Percentiles rank a stretch among this genome's conserved stretches.
Conservation (phyloP, 1,284 basidiomycete species). For the Boletus hoseneyae region DNA sequence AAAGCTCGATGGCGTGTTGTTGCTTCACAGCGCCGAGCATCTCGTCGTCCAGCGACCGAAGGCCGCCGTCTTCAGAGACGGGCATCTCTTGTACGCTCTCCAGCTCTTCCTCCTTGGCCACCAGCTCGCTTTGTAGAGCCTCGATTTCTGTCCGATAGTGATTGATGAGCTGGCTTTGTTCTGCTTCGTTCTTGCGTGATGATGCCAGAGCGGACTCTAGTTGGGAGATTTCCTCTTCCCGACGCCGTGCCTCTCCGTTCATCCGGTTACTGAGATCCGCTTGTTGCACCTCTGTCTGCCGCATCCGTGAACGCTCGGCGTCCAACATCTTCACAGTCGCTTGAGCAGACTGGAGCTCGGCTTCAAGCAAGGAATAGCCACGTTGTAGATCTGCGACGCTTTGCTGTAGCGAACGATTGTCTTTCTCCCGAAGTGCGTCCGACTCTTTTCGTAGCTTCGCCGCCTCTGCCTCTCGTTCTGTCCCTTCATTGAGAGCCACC, state of each 20-base stretch:
- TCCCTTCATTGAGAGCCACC: constrained; percentile 49
- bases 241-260: constrained; percentile 36
- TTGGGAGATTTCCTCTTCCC: constrained; percentile 48
- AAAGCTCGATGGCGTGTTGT: constrained; percentile 76
- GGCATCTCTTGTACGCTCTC: constrained; percentile 37
- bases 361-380: constrained; percentile 59
- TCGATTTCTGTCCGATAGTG: constrained; percentile 68
- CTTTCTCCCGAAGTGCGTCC: constrained; percentile 46
- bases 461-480: constrained; percentile 45
- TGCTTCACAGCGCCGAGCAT: constrained; percentile 64
- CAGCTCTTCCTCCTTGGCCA: constrained; percentile 61
- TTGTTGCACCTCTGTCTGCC: constrained; percentile 51
- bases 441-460: constrained; percentile 44
- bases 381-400: constrained; percentile 57
- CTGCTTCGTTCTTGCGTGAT: constrained; percentile 42
- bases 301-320: constrained; percentile 52
- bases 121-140: constrained; percentile 54
- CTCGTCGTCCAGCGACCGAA: constrained; percentile 61
- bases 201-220: constrained; percentile 31
- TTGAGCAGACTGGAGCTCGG: constrained; percentile 53
- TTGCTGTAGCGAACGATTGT: constrained; percentile 45
- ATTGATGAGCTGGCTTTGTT: constrained; percentile 59
- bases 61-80: constrained; percentile 26
- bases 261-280: constrained; percentile 31
- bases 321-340: constrained; percentile 54